Evolutionary conservation across 768 basidiomycete genomes (phyloP).

Genomic region (Panaeolus papilionaceus): DNA sequence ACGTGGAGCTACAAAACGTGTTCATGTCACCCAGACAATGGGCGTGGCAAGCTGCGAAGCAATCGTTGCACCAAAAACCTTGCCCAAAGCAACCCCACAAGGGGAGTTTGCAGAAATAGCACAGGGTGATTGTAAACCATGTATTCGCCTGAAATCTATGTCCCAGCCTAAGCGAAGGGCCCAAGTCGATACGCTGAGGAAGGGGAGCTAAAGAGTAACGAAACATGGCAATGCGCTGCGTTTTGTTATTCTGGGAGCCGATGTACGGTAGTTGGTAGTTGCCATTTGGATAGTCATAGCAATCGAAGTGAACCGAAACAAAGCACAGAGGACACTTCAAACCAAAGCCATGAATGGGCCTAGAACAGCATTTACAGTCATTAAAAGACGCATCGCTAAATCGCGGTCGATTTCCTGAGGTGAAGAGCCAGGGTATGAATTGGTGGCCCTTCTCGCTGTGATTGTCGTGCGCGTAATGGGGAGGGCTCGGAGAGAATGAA

Average conservation of each 20-base stretch:
- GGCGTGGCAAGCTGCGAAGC: conserved; percentile 65
- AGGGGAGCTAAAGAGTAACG: conserved; percentile 56
- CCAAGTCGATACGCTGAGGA: conserved; percentile 29
- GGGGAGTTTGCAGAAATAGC: conserved; percentile 68
- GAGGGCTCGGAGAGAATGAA: conserved; percentile 43
- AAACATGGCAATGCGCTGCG: conserved; percentile 65
- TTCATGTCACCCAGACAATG: conserved; percentile 45
- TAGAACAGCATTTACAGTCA: conserved; percentile 63
- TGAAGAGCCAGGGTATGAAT: conserved; percentile 73
- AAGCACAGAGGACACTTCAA: conserved; percentile 75
- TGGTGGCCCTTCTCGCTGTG: conserved; percentile 47
- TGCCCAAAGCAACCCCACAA: conserved; percentile 76
- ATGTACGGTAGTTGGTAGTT: conserved; percentile 62
- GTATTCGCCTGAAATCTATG: conserved; percentile 68
- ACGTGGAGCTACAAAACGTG: conserved; percentile 44
- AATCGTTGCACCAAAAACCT: conserved; percentile 66
- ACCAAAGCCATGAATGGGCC: conserved; percentile 67
- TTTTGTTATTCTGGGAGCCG: conserved; percentile 46
- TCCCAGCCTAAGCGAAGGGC: conserved; percentile 23
- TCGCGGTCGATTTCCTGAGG: conserved; percentile 28
- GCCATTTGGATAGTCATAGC: conserved; percentile 76
- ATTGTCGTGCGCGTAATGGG: conserved; percentile 2
- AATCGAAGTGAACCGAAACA: conserved; percentile 77
- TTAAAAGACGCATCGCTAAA: conserved; percentile 34
- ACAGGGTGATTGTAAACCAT: conserved; percentile 77